Evolutionary conservation across 257 asterid genomes (phyloP).

Genomic region (Fraxinus americana): DNA sequence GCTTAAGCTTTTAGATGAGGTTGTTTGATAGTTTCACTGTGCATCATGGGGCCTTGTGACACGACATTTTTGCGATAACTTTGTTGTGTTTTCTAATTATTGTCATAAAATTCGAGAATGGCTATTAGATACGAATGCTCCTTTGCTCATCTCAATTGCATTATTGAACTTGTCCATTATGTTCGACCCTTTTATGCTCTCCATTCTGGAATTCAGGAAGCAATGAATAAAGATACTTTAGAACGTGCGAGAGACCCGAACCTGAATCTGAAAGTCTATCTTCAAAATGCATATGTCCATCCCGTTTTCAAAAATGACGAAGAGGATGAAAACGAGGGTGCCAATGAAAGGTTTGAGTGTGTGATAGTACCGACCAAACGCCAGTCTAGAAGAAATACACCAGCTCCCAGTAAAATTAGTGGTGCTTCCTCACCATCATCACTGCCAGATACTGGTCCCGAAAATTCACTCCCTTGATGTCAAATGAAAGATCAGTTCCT

Average conservation of each 20-base stretch:
- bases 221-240: conserved; percentile 64
- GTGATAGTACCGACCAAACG: conserved; percentile 41
- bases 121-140: too few species aligned
- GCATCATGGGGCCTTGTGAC: not conserved
- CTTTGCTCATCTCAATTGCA: not conserved
- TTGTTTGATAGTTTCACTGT: too few species aligned
- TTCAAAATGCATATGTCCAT: conserved; percentile 54
- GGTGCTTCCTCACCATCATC: conserved; percentile 50
- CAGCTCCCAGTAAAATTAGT: conserved; percentile 54
- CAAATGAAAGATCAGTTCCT: not conserved
- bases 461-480: conserved; percentile 17
- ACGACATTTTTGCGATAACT: not conserved
- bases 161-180: not conserved
- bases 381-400: conserved; percentile 59
- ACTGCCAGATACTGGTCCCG: conserved; percentile 40
- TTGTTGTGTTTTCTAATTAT: not conserved
- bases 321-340: conserved; percentile 23
- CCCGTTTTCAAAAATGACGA: conserved; percentile 55
- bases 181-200: not conserved
- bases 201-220: conserved; percentile 44
- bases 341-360: not conserved
- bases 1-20: too few species aligned
- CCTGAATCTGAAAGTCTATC: conserved; percentile 46
- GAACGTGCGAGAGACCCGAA: conserved; percentile 62
- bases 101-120: not conserved